These are phyloP conservation scores for Calonectria pteridis DNA, from an alignment of 2,329 filamentous ascomycete genomes.

Conservation along the genomic window DNA sequence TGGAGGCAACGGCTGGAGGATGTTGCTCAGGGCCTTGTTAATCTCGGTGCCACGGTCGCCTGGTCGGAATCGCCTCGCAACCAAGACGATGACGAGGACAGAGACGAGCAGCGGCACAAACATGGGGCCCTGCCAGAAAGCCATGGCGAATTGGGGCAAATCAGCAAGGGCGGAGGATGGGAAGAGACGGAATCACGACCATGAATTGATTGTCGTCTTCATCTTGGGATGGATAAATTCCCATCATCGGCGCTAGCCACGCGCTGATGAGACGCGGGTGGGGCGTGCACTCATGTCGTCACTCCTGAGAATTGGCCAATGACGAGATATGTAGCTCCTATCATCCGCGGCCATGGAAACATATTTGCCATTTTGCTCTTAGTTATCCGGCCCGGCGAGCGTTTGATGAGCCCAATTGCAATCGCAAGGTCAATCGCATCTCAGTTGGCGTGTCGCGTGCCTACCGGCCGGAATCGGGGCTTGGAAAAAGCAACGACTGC, in stretches of 20 bases:
- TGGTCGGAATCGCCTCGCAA: not conserved
- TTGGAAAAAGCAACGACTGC: not conserved
- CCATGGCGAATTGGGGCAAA: not conserved
- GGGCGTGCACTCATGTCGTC: not conserved
- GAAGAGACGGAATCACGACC: not conserved
- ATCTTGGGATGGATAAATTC: not conserved
- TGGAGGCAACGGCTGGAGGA: slow-evolving; percentile 13
- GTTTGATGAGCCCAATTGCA: not conserved
- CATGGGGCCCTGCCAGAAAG: not conserved
- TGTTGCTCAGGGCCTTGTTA: slow-evolving; percentile 2
- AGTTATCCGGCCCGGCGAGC: not conserved
- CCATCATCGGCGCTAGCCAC: not conserved
- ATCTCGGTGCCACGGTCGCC: not conserved
- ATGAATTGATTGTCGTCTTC: not conserved
- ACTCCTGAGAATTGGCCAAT: not conserved
- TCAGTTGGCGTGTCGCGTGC: not conserved
- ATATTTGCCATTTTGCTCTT: not conserved
- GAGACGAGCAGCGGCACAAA: not conserved
- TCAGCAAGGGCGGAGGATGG: no score
- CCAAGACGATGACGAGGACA: not conserved
- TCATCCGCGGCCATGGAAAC: not conserved
- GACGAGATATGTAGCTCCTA: no score
- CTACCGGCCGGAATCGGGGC: not conserved
- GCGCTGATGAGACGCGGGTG: not conserved
- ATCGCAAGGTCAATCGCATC: not conserved